phyloP scores from a whole-genome alignment of 2,329 filamentous ascomycete species.

The Penicillium griseofulvum region DNA sequence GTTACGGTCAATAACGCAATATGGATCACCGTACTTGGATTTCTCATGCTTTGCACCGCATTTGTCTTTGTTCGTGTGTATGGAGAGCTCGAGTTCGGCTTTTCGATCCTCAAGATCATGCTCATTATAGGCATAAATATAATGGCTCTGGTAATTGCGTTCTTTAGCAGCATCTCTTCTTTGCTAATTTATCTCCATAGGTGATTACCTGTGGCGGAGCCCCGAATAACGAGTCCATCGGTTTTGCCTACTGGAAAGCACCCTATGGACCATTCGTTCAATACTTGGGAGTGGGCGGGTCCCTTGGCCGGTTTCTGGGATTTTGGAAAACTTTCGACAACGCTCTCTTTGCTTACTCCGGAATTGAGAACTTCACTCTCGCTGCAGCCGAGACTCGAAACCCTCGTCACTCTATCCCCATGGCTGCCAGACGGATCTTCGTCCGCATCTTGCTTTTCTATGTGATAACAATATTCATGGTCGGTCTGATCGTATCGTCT shows the following conservation, averaged over 20 bases:
- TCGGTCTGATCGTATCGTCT: constrained; percentile 43
- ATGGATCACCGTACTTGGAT: constrained; percentile 43
- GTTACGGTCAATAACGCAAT: constrained; percentile 49
- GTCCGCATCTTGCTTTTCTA: constrained; percentile 56
- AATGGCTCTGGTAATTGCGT: constrained; percentile 46
- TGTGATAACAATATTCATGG: constrained; percentile 53
- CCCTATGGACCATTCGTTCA: constrained; percentile 43
- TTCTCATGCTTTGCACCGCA: constrained; percentile 35
- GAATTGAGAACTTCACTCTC: constrained; percentile 49
- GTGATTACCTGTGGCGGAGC: constrained; percentile 44
- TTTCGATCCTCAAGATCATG: constrained; percentile 57
- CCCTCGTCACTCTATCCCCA: constrained; percentile 53
- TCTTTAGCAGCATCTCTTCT: not conserved
- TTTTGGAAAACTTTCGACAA: constrained; percentile 37
- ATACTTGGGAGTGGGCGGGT: constrained; percentile 40
- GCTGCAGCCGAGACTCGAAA: constrained; percentile 52
- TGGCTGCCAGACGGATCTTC: constrained; percentile 53
- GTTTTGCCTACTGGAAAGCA: constrained; percentile 46
- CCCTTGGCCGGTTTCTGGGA: constrained; percentile 45
- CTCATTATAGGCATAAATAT: constrained; percentile 62
- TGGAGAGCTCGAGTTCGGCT: constrained; percentile 55
- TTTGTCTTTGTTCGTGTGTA: constrained; percentile 41
- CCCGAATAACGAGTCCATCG: constrained; percentile 27
- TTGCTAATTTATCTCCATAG: not conserved
- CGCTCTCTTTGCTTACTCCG: constrained; percentile 35